Conservation (phyloP, 2,329 filamentous ascomycete species). For the Colletotrichum tropicicola region DNA sequence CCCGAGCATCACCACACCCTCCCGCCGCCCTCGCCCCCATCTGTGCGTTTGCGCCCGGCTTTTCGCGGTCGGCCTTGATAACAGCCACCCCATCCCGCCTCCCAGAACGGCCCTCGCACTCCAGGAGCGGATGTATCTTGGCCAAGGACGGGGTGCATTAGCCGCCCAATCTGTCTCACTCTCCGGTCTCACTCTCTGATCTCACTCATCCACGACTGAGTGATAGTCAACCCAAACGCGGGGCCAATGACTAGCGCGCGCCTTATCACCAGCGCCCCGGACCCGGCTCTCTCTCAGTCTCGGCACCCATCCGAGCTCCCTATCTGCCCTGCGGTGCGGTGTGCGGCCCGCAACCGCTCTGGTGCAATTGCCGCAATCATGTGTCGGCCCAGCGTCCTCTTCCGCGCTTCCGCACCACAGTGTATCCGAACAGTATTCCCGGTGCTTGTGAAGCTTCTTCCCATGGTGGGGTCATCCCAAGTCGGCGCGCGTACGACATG, state of each 20-base stretch:
- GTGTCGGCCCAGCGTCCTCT: neutral
- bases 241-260: neutral
- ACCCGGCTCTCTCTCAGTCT: neutral
- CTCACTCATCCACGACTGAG: neutral
- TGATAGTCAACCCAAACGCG: too few relatives aligned
- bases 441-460: too few relatives aligned
- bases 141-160: neutral
- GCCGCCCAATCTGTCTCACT: neutral
- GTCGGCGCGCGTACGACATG: too few relatives aligned
- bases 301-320: slow-evolving; percentile 20
- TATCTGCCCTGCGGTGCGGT: slow-evolving; percentile 7
- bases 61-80: slow-evolving; percentile 18
- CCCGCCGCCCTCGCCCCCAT: slow-evolving; percentile 8
- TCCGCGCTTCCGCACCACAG: slow-evolving; percentile 25
- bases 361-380: slow-evolving; percentile 17
- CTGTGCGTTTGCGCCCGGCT: slow-evolving; percentile 7
- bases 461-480: too few relatives aligned
- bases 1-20: slow-evolving; percentile 10
- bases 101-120: neutral
- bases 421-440: slow-evolving; percentile 23
- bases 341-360: slow-evolving; percentile 7
- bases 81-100: neutral
- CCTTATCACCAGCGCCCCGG: slow-evolving; percentile 9
- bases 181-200: too few relatives aligned
- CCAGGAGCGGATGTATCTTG: neutral